Evolutionary conservation across 306 rosid species (phyloP), one percentile per base, ranked within the genome.

Genomic region (Acacia acuminata): DNA sequence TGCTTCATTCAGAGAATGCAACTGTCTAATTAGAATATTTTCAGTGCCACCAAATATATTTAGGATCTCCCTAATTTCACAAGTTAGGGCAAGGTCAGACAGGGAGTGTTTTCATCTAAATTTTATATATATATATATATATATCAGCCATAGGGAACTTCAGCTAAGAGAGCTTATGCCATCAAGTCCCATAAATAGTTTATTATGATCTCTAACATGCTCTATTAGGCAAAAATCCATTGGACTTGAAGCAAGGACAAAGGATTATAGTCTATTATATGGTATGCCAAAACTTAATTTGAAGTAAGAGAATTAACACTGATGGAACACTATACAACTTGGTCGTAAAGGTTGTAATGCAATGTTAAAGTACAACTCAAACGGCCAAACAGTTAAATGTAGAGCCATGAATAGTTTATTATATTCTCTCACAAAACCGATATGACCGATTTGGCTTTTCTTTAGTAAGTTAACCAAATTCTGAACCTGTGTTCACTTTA

Each of bases 1-100:
- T 80, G 80, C 36, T 81, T 42, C 64, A 80, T 71, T 42, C 17
- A 40, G 75, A 43, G 43, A 42, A 50, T 66, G 50, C 75, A 74
- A 73, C 43, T 79, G 17, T 74, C 55, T 42, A 71, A 72, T 82
- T 77, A 70, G 19, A n/a, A 45, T 70, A 27, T 22, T 50, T 51
- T 14, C 24, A 30, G 76, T 72, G 71, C 71, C 75, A 78, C 61
- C 76, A 17, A 56, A 25, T 70, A 51, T 51, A 34, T 73, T 19
- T 76, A 32, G 25, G 71, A 48, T 69, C 45, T 40, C 9, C 45
- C 24, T 48, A 51, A 79, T 55, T 43, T 71, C 40, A 69, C 6
- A 78, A 81, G 43, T 71, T 9, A 20, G 76, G 56, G 76, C 71
- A 60, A 73, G 67, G 61, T 22, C 44, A 53, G 45, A 22, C 17